These are phyloP conservation scores for Pseudopyrenochaeta lycopersici DNA, from an alignment of 2,329 filamentous ascomycete species.

Conservation along the genomic window DNA sequence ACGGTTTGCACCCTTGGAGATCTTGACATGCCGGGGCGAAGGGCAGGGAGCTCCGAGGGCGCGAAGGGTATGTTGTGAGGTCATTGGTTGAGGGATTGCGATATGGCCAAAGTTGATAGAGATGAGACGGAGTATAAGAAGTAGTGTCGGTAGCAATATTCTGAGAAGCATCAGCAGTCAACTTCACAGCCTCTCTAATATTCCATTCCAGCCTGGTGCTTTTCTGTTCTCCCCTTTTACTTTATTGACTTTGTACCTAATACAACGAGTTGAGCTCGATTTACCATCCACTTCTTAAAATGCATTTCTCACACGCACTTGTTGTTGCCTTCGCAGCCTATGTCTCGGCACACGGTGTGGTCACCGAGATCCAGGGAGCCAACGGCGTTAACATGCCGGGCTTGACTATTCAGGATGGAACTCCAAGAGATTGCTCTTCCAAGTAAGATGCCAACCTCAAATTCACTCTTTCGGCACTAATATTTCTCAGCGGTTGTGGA, in stretches of 20 bases:
- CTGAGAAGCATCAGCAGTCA: constrained; percentile 26
- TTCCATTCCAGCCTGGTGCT: constrained; percentile 31
- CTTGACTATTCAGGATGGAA: constrained; percentile 70
- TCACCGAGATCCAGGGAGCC: constrained; percentile 65
- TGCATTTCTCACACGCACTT: constrained; percentile 40
- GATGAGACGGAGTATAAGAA: constrained; percentile 28
- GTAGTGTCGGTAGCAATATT: constrained; percentile 3
- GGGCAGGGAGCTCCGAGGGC: constrained; percentile 2
- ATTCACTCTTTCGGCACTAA: constrained; percentile 18
- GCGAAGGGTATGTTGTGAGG: constrained; percentile 3
- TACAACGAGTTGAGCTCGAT: constrained; percentile 27
- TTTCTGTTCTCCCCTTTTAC: constrained; percentile 14
- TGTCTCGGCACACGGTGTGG: constrained; percentile 66
- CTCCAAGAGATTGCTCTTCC: constrained; percentile 71
- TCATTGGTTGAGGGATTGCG: constrained; percentile 5
- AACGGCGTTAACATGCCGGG: constrained; percentile 71
- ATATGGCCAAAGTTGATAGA: constrained; percentile 3
- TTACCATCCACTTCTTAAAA: constrained; percentile 17
- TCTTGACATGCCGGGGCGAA: constrained; percentile 8
- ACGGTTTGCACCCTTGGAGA: constrained; percentile 13
- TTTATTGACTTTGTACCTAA: constrained; percentile 5
- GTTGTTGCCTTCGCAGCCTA: constrained; percentile 45
- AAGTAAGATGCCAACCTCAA: constrained; percentile 28
- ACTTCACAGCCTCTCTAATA: constrained; percentile 16
- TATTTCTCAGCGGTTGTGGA: constrained; percentile 59